Evolutionary conservation across 805 yeast species (phyloP).

Genomic region (Limtongia smithiae): DNA sequence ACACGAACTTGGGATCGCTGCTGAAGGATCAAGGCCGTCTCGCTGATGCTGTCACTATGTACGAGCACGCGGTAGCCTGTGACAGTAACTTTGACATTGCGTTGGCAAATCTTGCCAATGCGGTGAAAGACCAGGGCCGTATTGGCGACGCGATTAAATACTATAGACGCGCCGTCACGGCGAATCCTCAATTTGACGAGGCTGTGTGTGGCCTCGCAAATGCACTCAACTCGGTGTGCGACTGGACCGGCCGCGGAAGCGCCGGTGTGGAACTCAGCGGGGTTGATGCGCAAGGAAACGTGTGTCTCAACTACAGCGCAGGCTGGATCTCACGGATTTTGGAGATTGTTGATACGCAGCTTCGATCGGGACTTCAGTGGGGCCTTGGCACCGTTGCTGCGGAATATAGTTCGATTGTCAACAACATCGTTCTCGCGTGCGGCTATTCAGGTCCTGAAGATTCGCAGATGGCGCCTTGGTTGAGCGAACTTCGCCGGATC

Average conservation of each 20-base stretch:
- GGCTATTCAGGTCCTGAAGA: slow-evolving; percentile 16
- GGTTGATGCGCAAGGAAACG: slow-evolving; percentile 32
- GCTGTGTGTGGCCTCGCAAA: slow-evolving; percentile 37
- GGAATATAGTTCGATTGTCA: not conserved
- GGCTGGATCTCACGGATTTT: slow-evolving; percentile 35
- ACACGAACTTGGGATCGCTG: slow-evolving; percentile 37
- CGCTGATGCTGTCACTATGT: slow-evolving; percentile 34
- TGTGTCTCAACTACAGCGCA: slow-evolving; percentile 22
- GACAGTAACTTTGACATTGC: slow-evolving; percentile 37
- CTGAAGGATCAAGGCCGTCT: slow-evolving; percentile 36
- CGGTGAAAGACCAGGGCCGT: slow-evolving; percentile 36
- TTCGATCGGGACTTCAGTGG: slow-evolving; percentile 31
- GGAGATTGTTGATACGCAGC: slow-evolving; percentile 30
- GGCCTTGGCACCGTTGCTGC: slow-evolving; percentile 32
- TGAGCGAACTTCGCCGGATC: slow-evolving; percentile 9
- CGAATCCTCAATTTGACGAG: slow-evolving; percentile 35
- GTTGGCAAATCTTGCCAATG: slow-evolving; percentile 36
- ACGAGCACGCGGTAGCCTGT: slow-evolving; percentile 34
- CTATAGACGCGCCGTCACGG: slow-evolving; percentile 35
- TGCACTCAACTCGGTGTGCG: slow-evolving; percentile 35
- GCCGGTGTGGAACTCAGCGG: slow-evolving; percentile 31
- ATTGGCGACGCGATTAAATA: slow-evolving; percentile 35
- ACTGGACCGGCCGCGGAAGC: slow-evolving; percentile 37
- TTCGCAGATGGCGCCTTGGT: slow-evolving; percentile 14
- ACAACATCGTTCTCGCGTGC: slow-evolving; percentile 19